Base-by-base conservation (phyloP, 352 stramenopile species). In the Phytophthora chlamydospora region DNA sequence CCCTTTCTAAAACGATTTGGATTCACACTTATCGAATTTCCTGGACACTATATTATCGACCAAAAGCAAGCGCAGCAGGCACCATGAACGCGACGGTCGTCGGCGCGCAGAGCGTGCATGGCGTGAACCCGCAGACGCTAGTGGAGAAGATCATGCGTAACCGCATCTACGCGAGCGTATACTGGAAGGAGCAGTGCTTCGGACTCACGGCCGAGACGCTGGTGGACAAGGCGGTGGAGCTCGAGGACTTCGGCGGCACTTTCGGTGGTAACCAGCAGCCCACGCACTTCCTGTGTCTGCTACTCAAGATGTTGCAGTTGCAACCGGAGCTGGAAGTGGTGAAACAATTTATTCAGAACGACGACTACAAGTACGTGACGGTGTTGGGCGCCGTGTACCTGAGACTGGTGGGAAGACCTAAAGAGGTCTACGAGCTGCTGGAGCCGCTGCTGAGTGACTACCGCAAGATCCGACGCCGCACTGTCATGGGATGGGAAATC, bases 131-230 rank as follows among this genome's bases (percentile, higher is more conserved):
- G 58, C 96, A 99, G 83, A 96, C 98, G 63, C 79, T 99, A 21
- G 91, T 99, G 63, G 97, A 99, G 82, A 98, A 99, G 79, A 99
- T 99, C 73, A 98, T 97, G 59, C 90, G 97, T 27, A 95, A 98
- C 73, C 97, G 97, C 70, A 98, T 99, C 58, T 97, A 97, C 66
- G 78, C 95, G 41, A 95, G 83, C 46, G 70, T 92, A 29, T 99
- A 98, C 82, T 99, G 97, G 97, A 99, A 99, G 75, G 83, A 99
- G 77, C 81, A 98, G 73, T 99, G 97, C 77, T 99, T 99, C 80
- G 97, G 96, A 11, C 91, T 99, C 27, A 98, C 96, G 6, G 95
- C 94, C 1, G 90, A 93, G 66, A 97, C 97, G 62, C 84, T 99
- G 6, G 86, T 99, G 49, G 96, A 99, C 70, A 98, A 99, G 68